A percentile compares a stretch with the other conserved stretches of the same genome.
Evolutionary conservation across 306 rosid genomes (phyloP).

Genomic region (Astragalus glycyphyllos): DNA sequence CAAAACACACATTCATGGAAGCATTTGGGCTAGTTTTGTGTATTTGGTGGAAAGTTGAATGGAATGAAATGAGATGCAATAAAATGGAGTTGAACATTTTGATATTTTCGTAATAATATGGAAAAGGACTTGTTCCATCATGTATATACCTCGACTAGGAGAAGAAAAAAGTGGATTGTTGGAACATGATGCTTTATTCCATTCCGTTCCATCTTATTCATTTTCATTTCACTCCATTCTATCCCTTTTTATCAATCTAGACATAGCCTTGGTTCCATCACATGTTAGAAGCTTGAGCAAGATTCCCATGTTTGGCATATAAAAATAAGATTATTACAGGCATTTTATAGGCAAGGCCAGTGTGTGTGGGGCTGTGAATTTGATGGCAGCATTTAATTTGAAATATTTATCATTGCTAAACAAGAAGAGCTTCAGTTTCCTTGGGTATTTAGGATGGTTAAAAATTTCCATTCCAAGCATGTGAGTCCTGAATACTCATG

Average conservation of each 20-base stretch:
- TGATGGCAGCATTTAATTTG: background rate
- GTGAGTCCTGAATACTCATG: conserved; percentile 28
- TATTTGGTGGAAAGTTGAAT: background rate
- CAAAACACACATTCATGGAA: background rate
- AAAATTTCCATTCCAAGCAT: background rate
- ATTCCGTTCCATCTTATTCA: too few species aligned
- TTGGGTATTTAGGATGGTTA: conserved; percentile 4
- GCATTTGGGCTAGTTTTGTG: background rate
- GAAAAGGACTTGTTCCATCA: background rate
- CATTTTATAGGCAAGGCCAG: conserved; percentile 1
- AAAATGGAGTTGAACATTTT: background rate
- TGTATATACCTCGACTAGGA: background rate
- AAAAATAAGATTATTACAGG: conserved; percentile 2
- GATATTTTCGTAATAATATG: background rate
- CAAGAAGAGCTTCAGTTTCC: conserved; percentile 15
- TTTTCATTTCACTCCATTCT: background rate
- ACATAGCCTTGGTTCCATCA: background rate
- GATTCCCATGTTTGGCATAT: background rate
- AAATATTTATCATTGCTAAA: background rate
- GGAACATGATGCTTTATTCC: background rate
- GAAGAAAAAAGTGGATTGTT: background rate
- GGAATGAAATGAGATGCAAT: background rate
- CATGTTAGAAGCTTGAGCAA: conserved; percentile 18
- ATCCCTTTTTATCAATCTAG: background rate
- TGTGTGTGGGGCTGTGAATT: background rate